Conservation (phyloP, 495 filamentous ascomycete genomes). For the Aspergillus nidulans region DNA sequence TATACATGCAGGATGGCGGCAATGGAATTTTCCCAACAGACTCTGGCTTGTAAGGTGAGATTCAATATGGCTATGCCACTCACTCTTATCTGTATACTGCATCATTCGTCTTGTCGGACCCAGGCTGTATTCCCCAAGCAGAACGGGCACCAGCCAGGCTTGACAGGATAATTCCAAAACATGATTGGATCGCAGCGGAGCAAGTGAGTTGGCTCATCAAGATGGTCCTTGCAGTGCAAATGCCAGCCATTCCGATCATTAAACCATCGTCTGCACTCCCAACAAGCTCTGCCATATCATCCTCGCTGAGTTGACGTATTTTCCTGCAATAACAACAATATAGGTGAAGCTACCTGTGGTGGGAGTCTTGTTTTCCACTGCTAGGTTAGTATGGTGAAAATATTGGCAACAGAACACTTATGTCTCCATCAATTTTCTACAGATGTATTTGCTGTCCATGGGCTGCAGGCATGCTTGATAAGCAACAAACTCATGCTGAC, state of each 20-base stretch:
- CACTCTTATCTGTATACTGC: neutral
- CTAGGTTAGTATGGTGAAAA: neutral
- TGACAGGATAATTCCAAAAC: constrained; percentile 3
- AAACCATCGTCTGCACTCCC: constrained; percentile 14
- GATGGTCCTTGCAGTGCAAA: constrained; percentile 1
- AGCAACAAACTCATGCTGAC: constrained; percentile 1
- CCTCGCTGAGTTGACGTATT: neutral
- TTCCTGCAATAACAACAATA: constrained; percentile 10
- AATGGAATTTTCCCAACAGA: neutral
- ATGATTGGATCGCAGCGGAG: constrained; percentile 4
- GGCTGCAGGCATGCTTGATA: constrained; percentile 9
- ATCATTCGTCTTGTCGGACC: neutral
- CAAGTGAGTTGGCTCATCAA: neutral
- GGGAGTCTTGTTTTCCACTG: constrained; percentile 5
- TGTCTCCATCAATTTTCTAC: constrained; percentile 5
- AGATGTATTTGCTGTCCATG: constrained; percentile 4
- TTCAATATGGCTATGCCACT: constrained; percentile 6
- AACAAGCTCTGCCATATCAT: constrained; percentile 12
- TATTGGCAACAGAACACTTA: neutral
- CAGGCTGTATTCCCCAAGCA: neutral
- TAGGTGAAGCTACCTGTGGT: constrained; percentile 14
- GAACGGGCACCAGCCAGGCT: constrained; percentile 1
- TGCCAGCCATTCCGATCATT: constrained; percentile 7
- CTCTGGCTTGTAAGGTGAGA: neutral
- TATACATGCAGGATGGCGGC: constrained; percentile 5